A percentile compares a stretch with the other conserved stretches of the same genome.
Evolutionary conservation across 202 grass and related monocot genomes (phyloP).

Genomic region (Cymbopogon flexuosus): DNA sequence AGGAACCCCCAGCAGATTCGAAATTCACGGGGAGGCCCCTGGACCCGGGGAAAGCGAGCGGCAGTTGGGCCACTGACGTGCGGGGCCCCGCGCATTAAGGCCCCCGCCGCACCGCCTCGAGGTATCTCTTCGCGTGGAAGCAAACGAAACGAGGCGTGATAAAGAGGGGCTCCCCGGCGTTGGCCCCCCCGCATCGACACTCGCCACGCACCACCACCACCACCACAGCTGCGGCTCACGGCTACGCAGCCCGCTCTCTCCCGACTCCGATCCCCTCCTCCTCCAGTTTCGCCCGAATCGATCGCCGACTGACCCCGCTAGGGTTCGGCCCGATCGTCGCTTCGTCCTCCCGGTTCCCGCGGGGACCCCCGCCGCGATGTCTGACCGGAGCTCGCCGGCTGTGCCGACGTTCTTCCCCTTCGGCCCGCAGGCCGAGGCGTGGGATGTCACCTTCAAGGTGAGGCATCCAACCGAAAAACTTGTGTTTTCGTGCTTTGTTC

Average conservation of each 20-base stretch:
- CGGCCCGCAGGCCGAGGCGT: constrained; percentile 5
- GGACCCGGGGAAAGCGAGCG: background rate
- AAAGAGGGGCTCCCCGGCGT: background rate
- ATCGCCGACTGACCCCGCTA: background rate
- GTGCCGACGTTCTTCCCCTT: constrained; percentile 25
- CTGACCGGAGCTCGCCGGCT: constrained; percentile 16
- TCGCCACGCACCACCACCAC: background rate
- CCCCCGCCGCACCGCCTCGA: background rate
- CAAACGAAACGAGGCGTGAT: constrained; percentile 22
- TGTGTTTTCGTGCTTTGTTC: background rate
- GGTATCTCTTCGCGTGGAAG: constrained; percentile 41
- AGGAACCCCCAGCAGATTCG: background rate
- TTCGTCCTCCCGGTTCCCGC: background rate
- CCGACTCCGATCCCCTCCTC: background rate
- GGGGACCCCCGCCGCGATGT: constrained; percentile 34
- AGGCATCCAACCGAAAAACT: background rate
- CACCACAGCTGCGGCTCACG: constrained; percentile 51
- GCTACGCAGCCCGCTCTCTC: constrained; percentile 48
- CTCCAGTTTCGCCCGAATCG: background rate
- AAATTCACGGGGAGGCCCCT: background rate
- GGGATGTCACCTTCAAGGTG: constrained; percentile 54
- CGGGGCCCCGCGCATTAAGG: background rate
- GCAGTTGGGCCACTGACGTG: background rate
- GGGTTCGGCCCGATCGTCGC: constrained; percentile 33
- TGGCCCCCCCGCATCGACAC: constrained; percentile 15